Evolutionary conservation across 140 eudicot genomes (phyloP).

Genomic region (Ambrosia hybrid): DNA sequence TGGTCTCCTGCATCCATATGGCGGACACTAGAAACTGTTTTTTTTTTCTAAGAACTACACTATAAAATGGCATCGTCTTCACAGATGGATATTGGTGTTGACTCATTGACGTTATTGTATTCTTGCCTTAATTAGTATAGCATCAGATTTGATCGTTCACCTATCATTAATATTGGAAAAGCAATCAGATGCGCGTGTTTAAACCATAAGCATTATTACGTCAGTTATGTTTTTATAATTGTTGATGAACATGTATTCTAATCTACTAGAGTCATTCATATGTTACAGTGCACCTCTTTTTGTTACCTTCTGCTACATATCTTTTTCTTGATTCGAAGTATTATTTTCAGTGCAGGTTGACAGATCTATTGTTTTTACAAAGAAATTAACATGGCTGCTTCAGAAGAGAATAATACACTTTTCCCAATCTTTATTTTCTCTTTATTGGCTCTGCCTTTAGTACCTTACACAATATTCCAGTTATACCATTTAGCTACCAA

Average conservation of each 20-base stretch:
- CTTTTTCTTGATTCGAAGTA: conserved; percentile 9
- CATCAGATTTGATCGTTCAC: not conserved
- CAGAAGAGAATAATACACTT: conserved; percentile 79
- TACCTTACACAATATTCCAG: conserved; percentile 79
- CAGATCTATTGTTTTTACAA: conserved; percentile 10
- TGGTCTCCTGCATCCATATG: not conserved
- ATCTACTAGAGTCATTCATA: not conserved
- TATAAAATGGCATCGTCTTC: not conserved
- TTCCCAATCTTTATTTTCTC: conserved; percentile 89
- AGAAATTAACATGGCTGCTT: conserved; percentile 56
- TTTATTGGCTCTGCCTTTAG: conserved; percentile 81
- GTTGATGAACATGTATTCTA: not conserved
- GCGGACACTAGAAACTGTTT: not conserved
- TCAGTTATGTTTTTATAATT: not conserved
- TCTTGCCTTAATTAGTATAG: conserved; percentile 1
- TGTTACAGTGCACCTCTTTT: not conserved
- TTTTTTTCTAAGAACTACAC: not conserved
- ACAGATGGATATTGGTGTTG: not conserved
- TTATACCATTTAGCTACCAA: conserved; percentile 64
- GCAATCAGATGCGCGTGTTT: not conserved
- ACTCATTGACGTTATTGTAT: not conserved
- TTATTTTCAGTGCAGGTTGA: conserved; percentile 22
- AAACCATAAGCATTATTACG: too few species aligned
- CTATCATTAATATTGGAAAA: not conserved
- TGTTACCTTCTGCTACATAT: not conserved